Evolutionary conservation across 2,329 filamentous ascomycete genomes (phyloP).

Genomic region (Cladosporium sp.): DNA sequence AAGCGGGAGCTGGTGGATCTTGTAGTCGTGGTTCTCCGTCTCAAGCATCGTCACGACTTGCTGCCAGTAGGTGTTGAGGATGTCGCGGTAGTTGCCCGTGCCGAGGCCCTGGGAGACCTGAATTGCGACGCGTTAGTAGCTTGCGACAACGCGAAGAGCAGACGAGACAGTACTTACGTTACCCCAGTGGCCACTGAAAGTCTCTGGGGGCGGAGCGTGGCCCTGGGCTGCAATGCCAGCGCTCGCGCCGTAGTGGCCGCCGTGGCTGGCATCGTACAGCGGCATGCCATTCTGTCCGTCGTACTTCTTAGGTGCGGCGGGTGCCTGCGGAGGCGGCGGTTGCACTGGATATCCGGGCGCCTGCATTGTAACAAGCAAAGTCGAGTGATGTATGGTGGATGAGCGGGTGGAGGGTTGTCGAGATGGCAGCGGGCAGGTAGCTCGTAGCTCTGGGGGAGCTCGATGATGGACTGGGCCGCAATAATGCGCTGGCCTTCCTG

Average conservation of each 20-base stretch:
- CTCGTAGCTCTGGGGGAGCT: neutral
- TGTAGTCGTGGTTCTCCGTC: conserved; percentile 94
- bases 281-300: conserved; percentile 49
- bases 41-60: conserved; percentile 96
- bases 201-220: conserved; percentile 80
- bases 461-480: neutral
- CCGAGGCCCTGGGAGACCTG: conserved; percentile 88
- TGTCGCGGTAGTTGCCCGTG: conserved; percentile 88
- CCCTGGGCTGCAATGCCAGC: conserved; percentile 77
- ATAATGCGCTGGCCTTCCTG: too few species aligned
- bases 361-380: conserved; percentile 5
- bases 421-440: neutral
- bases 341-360: conserved; percentile 9
- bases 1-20: conserved; percentile 90
- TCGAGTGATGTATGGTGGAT: neutral
- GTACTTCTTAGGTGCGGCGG: conserved; percentile 40
- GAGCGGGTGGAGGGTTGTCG: neutral
- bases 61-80: conserved; percentile 98
- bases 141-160: neutral
- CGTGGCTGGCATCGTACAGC: conserved; percentile 42
- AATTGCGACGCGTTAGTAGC: conserved; percentile 7
- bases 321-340: conserved; percentile 23
- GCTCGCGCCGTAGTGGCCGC: conserved; percentile 47
- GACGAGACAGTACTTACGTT: conserved; percentile 60
- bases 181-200: conserved; percentile 91